Conservation (phyloP, 202 grass and related monocot genomes). For the Carex sylvatica region DNA sequence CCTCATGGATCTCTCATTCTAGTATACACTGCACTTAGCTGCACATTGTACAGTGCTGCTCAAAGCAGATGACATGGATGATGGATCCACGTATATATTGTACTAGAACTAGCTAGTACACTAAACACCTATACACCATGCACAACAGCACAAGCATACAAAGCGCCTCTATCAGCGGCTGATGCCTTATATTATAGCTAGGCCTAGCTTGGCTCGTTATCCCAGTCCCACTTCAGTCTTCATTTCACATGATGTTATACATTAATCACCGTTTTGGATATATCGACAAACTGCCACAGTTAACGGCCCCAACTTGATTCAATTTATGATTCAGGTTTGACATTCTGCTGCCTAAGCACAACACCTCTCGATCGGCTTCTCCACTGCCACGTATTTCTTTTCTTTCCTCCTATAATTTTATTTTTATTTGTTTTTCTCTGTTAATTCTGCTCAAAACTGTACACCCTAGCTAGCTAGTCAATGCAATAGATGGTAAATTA, state of each 20-base stretch:
- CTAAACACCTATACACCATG: not conserved
- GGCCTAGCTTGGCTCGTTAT: not conserved
- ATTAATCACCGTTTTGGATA: not conserved
- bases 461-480: no score
- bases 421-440: no score
- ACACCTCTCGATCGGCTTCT: no score
- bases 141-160: not conserved
- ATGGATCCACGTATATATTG: no score
- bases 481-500: no score
- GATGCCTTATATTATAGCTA: not conserved
- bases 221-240: not conserved
- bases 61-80: no score
- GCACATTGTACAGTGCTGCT: no score
- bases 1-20: no score
- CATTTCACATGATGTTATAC: not conserved
- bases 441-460: no score
- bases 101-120: no score
- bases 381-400: not conserved
- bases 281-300: not conserved
- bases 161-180: not conserved
- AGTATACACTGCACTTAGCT: no score
- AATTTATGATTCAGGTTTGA: not conserved
- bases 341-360: not conserved
- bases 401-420: no score
- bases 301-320: not conserved